Evolutionary conservation across 495 filamentous ascomycete genomes (phyloP).

Genomic region (Staphylotrichum tortipilum): DNA sequence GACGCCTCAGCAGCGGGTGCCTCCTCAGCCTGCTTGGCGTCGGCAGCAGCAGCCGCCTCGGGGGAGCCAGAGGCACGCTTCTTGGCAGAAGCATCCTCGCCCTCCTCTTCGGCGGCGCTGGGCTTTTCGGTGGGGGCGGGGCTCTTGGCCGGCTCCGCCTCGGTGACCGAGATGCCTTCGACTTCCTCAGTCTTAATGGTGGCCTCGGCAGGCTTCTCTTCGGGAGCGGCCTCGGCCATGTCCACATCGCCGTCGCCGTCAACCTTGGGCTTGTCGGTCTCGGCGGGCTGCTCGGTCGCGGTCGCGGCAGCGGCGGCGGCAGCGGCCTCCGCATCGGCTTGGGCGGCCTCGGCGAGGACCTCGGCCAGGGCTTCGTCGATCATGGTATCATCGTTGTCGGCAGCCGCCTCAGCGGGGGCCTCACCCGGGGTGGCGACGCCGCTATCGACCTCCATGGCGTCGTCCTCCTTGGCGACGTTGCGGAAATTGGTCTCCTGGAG

Average conservation of each 20-base stretch:
- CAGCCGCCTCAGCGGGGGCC: conserved; percentile 39
- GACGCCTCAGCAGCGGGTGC: conserved; percentile 1
- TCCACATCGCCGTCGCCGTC: conserved; percentile 32
- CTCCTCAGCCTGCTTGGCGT: conserved; percentile 4
- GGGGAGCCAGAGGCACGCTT: not conserved
- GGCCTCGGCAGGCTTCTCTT: conserved; percentile 14
- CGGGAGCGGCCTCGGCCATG: conserved; percentile 23
- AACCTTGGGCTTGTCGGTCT: conserved; percentile 7
- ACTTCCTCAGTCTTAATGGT: conserved; percentile 27
- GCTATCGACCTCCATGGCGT: conserved; percentile 49
- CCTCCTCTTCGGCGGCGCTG: not conserved
- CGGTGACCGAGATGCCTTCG: conserved; percentile 11
- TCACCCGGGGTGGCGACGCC: conserved; percentile 43
- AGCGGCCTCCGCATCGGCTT: conserved; percentile 3
- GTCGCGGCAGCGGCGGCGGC: no score
- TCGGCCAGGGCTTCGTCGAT: conserved; percentile 50
- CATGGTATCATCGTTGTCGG: conserved; percentile 47
- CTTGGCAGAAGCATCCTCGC: not conserved
- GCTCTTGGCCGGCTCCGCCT: conserved; percentile 7
- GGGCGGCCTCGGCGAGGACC: conserved; percentile 1
- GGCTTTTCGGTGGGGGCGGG: not conserved
- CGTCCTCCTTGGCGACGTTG: conserved; percentile 58
- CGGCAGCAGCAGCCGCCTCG: not conserved
- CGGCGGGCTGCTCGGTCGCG: conserved; percentile 1
- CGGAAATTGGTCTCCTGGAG: conserved; percentile 61